Conservation (phyloP, 106 monocot species). For the Dactylorhiza incarnata region DNA sequence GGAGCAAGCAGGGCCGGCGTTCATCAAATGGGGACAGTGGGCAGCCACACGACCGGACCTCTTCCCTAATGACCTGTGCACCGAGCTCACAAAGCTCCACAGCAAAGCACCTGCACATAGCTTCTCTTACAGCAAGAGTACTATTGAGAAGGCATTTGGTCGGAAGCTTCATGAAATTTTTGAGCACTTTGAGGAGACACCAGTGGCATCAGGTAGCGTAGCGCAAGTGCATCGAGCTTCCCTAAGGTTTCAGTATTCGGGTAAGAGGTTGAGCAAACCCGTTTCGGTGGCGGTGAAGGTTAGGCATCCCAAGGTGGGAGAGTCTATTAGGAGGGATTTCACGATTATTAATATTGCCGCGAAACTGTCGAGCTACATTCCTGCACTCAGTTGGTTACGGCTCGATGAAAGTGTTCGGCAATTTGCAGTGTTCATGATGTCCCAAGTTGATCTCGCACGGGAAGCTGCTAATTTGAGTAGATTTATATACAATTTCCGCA, state of each 20-base stretch:
- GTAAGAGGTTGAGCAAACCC: conserved; percentile 33
- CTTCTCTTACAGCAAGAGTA: conserved; percentile 37
- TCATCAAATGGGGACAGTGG: conserved; percentile 82
- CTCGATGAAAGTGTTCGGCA: conserved; percentile 69
- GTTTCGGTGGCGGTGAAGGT: conserved; percentile 64
- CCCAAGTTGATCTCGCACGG: conserved; percentile 64
- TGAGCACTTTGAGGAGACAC: conserved; percentile 52
- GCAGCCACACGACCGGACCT: conserved; percentile 73
- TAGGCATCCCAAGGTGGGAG: conserved; percentile 62
- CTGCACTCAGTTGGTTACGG: conserved; percentile 55
- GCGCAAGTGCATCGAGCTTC: conserved; percentile 65
- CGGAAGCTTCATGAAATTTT: conserved; percentile 51
- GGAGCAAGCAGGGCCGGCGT: conserved; percentile 63
- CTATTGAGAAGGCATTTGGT: conserved; percentile 55
- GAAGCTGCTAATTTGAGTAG: conserved; percentile 65
- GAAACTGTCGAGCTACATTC: conserved; percentile 39
- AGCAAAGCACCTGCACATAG: conserved; percentile 54
- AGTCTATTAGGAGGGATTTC: conserved; percentile 58
- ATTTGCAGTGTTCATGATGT: conserved; percentile 72
- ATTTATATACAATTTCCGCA: conserved; percentile 68
- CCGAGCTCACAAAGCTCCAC: conserved; percentile 45
- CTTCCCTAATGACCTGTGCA: conserved; percentile 55
- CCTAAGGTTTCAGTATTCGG: conserved; percentile 35
- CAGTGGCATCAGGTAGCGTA: conserved; percentile 68
- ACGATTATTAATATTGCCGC: conserved; percentile 52